Evolutionary conservation across 2,329 filamentous ascomycete species (phyloP).

Genomic region (Clarireedia sp.): DNA sequence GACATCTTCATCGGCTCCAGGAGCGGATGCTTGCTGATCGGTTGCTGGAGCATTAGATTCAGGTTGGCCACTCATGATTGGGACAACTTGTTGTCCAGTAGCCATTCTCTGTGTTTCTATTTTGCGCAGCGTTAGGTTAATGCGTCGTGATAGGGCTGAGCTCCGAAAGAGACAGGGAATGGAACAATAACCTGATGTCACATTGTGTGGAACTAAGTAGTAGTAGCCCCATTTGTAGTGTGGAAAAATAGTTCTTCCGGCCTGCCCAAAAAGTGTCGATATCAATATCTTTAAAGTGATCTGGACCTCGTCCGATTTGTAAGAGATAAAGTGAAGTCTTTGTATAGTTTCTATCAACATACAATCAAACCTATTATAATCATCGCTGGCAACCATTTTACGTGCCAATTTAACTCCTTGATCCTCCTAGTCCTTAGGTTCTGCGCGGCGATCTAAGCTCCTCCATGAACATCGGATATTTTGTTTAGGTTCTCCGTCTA

Average conservation of each 20-base stretch:
- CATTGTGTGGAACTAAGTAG: background rate
- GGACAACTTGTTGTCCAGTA: background rate
- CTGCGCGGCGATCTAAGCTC: too few relatives aligned
- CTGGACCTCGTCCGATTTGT: background rate
- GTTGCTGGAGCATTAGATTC: background rate
- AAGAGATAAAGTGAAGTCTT: too few relatives aligned
- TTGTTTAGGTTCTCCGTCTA: too few relatives aligned
- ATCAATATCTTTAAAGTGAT: background rate
- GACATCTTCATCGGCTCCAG: constrained; percentile 16
- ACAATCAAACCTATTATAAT: too few relatives aligned
- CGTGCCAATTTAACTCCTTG: too few relatives aligned
- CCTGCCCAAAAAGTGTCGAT: background rate
- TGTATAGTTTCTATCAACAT: too few relatives aligned
- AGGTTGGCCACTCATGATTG: background rate
- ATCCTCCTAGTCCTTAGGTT: too few relatives aligned
- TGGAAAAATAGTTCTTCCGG: too few relatives aligned
- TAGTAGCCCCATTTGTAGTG: background rate
- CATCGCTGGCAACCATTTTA: too few relatives aligned
- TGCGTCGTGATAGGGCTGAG: too few relatives aligned
- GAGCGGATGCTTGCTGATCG: background rate
- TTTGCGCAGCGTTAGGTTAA: too few relatives aligned
- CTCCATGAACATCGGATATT: too few relatives aligned
- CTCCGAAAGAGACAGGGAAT: background rate
- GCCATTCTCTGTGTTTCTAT: background rate
- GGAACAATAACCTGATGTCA: background rate